Conservation (phyloP, 1,284 basidiomycete genomes). For the Ceratobasidium sp. region DNA sequence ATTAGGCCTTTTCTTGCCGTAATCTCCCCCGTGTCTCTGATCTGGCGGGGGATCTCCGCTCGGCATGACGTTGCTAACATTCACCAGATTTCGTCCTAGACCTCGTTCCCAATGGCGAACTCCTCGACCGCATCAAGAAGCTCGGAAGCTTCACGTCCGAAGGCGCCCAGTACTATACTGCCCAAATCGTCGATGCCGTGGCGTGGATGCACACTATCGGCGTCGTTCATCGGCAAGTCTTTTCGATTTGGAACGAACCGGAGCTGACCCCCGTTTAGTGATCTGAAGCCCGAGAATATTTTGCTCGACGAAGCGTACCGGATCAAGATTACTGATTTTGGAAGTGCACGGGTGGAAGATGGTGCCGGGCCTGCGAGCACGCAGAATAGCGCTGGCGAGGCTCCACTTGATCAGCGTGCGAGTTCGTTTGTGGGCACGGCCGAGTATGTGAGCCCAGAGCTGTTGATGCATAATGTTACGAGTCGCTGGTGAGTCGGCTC, state of each 20-base stretch:
- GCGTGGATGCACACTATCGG: constrained; percentile 88
- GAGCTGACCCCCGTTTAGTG: constrained; percentile 51
- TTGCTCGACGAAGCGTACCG: constrained; percentile 84
- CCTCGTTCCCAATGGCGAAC: constrained; percentile 87
- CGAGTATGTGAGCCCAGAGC: constrained; percentile 94
- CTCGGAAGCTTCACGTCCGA: constrained; percentile 80
- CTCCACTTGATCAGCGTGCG: constrained; percentile 49
- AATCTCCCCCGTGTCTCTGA: neutral
- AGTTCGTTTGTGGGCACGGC: constrained; percentile 96
- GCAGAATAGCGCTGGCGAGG: constrained; percentile 37
- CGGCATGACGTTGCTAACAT: neutral
- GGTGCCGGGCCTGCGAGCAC: constrained; percentile 37
- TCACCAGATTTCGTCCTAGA: constrained; percentile 87
- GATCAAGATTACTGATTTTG: constrained; percentile 97
- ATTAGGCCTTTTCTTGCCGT: neutral
- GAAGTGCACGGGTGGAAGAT: constrained; percentile 88
- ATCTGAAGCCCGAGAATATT: constrained; percentile 93
- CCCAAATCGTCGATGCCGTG: constrained; percentile 86
- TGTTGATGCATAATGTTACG: constrained; percentile 69
- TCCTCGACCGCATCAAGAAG: constrained; percentile 75
- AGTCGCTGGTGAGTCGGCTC: constrained; percentile 62
- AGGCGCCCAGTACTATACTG: constrained; percentile 82
- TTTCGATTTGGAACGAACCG: neutral
- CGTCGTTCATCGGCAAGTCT: constrained; percentile 78
- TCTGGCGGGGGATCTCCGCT: neutral